A percentile compares a stretch with the other conserved stretches of the same genome.
Evolutionary conservation across 2,329 filamentous ascomycete genomes (phyloP).

Genomic region (Zasmidium angulare): DNA sequence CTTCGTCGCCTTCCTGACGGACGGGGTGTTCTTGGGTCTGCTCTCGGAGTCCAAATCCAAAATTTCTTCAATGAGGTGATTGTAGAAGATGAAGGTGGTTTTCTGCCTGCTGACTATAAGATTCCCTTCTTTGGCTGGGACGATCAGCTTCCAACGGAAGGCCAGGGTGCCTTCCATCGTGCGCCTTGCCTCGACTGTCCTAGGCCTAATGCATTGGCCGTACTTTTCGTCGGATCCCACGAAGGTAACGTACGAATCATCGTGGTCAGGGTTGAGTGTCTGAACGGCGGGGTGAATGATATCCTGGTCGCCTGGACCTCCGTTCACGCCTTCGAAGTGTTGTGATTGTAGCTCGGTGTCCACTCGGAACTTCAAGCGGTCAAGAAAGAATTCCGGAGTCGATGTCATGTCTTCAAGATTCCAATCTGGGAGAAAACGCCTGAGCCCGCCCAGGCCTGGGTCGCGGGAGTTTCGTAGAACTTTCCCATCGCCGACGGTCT

Average conservation of each 20-base stretch:
- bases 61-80: constrained; percentile 17
- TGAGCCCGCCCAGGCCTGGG: constrained; percentile 5
- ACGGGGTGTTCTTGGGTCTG: background rate
- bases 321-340: constrained; percentile 12
- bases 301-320: constrained; percentile 9
- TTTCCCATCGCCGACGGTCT: constrained; percentile 10
- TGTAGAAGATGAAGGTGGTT: constrained; percentile 1
- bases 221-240: constrained; percentile 8
- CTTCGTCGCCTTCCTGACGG: background rate
- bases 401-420: constrained; percentile 19
- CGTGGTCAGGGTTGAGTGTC: constrained; percentile 5
- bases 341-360: constrained; percentile 10
- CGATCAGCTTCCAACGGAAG: too few relatives aligned
- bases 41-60: constrained; percentile 9
- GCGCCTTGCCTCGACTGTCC: constrained; percentile 5
- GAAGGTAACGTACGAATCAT: constrained; percentile 3
- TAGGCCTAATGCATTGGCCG: constrained; percentile 7
- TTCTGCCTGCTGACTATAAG: constrained; percentile 6
- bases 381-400: constrained; percentile 14
- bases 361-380: constrained; percentile 14
- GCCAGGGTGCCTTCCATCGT: constrained; percentile 1
- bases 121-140: constrained; percentile 13
- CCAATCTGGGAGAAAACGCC: constrained; percentile 13
- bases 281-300: constrained; percentile 5
- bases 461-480: constrained; percentile 14